Conservation (phyloP, 1,284 basidiomycete genomes). For the Malassezia brasiliensis region DNA sequence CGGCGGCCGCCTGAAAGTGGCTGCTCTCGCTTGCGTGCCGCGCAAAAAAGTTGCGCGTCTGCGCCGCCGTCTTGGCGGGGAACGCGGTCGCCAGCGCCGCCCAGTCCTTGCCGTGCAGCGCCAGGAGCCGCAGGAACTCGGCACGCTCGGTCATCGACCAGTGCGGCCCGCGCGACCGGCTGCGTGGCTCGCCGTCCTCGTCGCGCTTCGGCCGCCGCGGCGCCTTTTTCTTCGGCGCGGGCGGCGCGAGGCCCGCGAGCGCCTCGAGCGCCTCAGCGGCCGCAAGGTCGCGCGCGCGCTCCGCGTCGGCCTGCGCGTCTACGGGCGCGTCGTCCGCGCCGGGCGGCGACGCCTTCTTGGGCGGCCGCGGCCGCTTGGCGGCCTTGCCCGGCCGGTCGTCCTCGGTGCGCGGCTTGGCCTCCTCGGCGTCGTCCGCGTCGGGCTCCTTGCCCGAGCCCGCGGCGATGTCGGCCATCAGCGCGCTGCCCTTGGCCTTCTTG, state of each 20-base stretch:
- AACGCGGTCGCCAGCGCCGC: conserved; percentile 64
- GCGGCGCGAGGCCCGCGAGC: conserved; percentile 27
- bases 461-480: conserved; percentile 45
- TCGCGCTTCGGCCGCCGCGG: neutral
- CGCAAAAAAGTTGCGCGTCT: conserved; percentile 62
- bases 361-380: conserved; percentile 2
- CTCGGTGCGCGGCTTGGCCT: conserved; percentile 1
- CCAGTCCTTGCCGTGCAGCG: conserved; percentile 64
- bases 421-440: conserved; percentile 15
- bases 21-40: conserved; percentile 35
- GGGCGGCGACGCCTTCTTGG: neutral
- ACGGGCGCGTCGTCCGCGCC: neutral
- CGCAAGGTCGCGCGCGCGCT: conserved; percentile 46
- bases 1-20: conserved; percentile 35
- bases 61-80: conserved; percentile 67
- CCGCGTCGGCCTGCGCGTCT: neutral
- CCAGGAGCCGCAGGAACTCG: conserved; percentile 59
- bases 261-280: conserved; percentile 49
- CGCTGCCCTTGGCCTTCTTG: conserved; percentile 48
- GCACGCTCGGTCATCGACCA: conserved; percentile 54
- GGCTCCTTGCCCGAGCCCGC: conserved; percentile 37
- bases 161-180: conserved; percentile 46
- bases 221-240: conserved; percentile 6
- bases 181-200: conserved; percentile 6
- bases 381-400: neutral